These are phyloP conservation scores for Dacryopinax spathularia DNA, from an alignment of 768 basidiomycete genomes.

Conservation along the genomic window DNA sequence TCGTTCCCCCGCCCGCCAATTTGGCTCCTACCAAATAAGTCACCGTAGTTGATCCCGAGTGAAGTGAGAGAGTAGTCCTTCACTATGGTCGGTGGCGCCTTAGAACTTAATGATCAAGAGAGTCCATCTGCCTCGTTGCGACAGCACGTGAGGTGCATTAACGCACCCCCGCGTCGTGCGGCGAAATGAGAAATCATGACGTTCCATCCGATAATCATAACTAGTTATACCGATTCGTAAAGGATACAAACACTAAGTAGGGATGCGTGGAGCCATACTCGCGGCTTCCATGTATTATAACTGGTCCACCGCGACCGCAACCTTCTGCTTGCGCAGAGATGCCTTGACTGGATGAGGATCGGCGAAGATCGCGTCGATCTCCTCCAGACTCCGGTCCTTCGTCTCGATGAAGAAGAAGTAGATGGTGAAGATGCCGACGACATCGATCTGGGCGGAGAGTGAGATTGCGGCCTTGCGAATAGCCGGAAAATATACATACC, in stretches of 20 bases:
- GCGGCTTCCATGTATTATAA: too few relatives aligned
- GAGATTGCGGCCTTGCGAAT: constrained; percentile 12
- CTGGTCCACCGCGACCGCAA: not conserved
- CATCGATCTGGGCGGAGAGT: constrained; percentile 10
- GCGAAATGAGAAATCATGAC: too few relatives aligned
- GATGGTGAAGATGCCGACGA: constrained; percentile 17
- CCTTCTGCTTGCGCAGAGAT: constrained; percentile 11
- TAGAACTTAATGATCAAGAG: too few relatives aligned
- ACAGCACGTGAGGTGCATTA: too few relatives aligned
- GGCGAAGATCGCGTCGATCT: constrained; percentile 15
- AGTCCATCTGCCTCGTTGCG: too few relatives aligned
- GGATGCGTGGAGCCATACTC: too few relatives aligned
- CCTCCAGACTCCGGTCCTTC: constrained; percentile 15
- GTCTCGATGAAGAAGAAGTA: constrained; percentile 20
- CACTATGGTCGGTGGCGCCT: too few relatives aligned
- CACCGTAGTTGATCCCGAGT: not conserved
- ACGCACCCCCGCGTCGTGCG: too few relatives aligned
- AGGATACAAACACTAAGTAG: too few relatives aligned
- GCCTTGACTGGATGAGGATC: constrained; percentile 12
- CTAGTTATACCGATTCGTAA: too few relatives aligned
- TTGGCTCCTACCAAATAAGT: constrained; percentile 21
- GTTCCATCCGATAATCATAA: too few relatives aligned
- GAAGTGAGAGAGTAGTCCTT: too few relatives aligned
- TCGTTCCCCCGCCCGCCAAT: constrained; percentile 55
- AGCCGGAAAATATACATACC: not conserved